Conservation (phyloP, 805 yeast genomes). For the Nakazawaea pomicola region DNA sequence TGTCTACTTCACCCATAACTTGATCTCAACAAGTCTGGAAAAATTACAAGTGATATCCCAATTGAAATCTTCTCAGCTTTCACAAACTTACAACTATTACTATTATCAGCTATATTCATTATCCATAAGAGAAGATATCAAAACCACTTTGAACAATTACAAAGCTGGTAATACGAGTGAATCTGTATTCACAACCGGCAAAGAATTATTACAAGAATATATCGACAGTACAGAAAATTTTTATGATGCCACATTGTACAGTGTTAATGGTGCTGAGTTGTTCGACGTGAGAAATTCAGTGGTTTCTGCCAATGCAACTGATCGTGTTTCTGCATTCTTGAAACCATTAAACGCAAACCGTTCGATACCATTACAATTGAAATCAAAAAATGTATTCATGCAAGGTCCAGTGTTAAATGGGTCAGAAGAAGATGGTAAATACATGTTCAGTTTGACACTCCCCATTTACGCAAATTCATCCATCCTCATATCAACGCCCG, state of each 20-base stretch:
- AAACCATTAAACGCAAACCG: constrained; percentile 47
- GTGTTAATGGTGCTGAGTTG: constrained; percentile 47
- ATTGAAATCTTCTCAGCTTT: constrained; percentile 73
- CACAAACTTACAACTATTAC: constrained; percentile 56
- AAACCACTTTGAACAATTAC: constrained; percentile 53
- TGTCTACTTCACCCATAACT: constrained; percentile 62
- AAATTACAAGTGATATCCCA: constrained; percentile 74
- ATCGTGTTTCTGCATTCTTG: constrained; percentile 29
- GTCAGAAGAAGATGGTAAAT: constrained; percentile 22
- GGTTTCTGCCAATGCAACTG: constrained; percentile 22
- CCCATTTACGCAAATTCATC: constrained; percentile 76
- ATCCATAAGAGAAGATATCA: constrained; percentile 55
- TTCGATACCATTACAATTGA: constrained; percentile 39
- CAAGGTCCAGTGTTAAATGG: constrained; percentile 61
- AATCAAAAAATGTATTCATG: constrained; percentile 39
- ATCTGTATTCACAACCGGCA: constrained; percentile 41
- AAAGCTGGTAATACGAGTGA: constrained; percentile 68
- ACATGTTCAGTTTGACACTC: constrained; percentile 68
- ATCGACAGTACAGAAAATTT: constrained; percentile 59
- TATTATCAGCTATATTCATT: constrained; percentile 69
- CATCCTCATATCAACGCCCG: constrained; percentile 51
- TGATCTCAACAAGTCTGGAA: constrained; percentile 59
- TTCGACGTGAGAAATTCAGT: constrained; percentile 33
- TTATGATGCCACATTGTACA: constrained; percentile 63
- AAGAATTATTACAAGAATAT: constrained; percentile 51